These are phyloP conservation scores for Meyerozyma athensensis DNA, from an alignment of 1,139 yeast genomes.

Conservation along the genomic window DNA sequence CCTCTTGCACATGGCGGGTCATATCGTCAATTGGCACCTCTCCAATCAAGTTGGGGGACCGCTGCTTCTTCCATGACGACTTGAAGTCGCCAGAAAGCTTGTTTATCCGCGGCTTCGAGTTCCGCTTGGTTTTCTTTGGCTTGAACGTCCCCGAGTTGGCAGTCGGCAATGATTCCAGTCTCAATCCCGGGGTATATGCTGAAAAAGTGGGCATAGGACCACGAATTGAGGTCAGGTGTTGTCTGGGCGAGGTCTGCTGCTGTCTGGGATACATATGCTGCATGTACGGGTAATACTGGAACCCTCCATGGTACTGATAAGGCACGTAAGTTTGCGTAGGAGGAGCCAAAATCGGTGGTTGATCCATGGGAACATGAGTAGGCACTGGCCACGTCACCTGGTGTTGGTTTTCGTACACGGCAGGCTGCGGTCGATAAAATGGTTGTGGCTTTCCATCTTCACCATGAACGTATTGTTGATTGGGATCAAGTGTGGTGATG, in stretches of 20 bases:
- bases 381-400: slow-evolving; percentile 8
- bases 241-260: slow-evolving; percentile 5
- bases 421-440: neutral
- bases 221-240: slow-evolving; percentile 3
- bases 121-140: slow-evolving; percentile 35
- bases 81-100: slow-evolving; percentile 18
- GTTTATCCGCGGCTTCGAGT: slow-evolving; percentile 33
- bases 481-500: neutral
- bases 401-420: slow-evolving; percentile 4
- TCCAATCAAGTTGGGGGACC: slow-evolving; percentile 11
- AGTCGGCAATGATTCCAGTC: neutral
- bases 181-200: neutral
- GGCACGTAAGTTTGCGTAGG: slow-evolving; percentile 5
- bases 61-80: slow-evolving; percentile 7
- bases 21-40: slow-evolving; percentile 25
- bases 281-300: neutral
- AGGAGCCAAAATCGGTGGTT: neutral
- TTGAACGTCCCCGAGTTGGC: slow-evolving; percentile 15
- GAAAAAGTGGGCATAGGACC: slow-evolving; percentile 3
- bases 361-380: slow-evolving; percentile 7
- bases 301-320: slow-evolving; percentile 6
- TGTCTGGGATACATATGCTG: slow-evolving; percentile 4
- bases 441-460: neutral
- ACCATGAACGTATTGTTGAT: neutral
- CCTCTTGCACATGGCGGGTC: slow-evolving; percentile 22